Base-by-base conservation (phyloP, 78 protist genomes). In the Diacronema lutheri region DNA sequence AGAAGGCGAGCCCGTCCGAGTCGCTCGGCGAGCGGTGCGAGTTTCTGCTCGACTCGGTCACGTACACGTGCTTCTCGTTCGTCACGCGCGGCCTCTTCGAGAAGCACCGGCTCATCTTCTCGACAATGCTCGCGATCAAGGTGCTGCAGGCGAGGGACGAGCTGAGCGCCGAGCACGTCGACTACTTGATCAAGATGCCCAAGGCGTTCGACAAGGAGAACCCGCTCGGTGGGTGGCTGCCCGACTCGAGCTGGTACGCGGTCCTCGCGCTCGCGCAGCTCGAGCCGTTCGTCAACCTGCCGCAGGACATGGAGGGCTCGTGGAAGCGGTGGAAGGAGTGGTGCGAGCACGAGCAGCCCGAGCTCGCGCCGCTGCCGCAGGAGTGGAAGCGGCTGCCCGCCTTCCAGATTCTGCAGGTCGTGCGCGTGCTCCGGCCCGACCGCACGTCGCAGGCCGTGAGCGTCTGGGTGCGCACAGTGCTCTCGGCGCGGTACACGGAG, bases 341-440 rank as follows among this genome's bases (percentile, higher is more conserved):
- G 91, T 84, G 64, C 72, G 93, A 90, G 66, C 0, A 26, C 21
- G 93, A 86, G 76, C 37, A 40, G 26, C 98, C 98, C 26, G 98
- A 95, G 85, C 84, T 72, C 29, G 76, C 71, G 60, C 66, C 89
- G 35, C 79, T 95, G 37, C 98, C 98, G 10, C 66, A 60, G 12
- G 96, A 95, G 55, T 94, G 94, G 94, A 91, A 90, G 89, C 92
- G 93, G 83, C 31, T 81, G 73, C 16, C 78, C 23, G 81, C 14
- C 50, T n/a, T 88, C 41, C 58, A 83, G 20, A 44, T 66, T 55
- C 77, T 64, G 58, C 71, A 23, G 14, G 29, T 96, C 46, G 23
- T 96, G 31, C 89, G 95, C 13, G 90, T 90, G 55, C 88, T 95
- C 29, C 90, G 97, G 14, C 93, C 96, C 23, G 98, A 96, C 87